Percentiles rank a stretch among this genome's conserved stretches.
phyloP scores from a whole-genome alignment of 176 grass and related monocot genomes.

The Avena insularis region DNA sequence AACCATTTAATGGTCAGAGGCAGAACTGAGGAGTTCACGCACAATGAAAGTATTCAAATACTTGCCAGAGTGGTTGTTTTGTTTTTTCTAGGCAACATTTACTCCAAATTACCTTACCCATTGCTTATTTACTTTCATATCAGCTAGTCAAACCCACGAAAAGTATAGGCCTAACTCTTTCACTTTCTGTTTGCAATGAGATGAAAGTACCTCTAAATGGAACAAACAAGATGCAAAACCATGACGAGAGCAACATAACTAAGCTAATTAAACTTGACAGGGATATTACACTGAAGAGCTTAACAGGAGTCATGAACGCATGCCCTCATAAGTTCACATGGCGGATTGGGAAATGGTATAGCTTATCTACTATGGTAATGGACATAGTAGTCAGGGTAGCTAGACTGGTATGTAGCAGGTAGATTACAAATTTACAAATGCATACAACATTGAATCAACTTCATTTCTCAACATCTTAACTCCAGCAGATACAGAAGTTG shows the following conservation, averaged over 20 bases:
- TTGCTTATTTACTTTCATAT: not conserved
- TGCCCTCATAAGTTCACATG: constrained; percentile 1
- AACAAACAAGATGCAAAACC: not conserved
- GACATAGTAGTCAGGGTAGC: not conserved
- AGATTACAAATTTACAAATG: not conserved
- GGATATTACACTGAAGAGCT: not conserved
- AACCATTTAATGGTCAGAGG: not conserved
- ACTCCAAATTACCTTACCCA: not conserved
- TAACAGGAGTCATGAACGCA: not conserved
- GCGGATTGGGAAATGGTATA: constrained; percentile 14
- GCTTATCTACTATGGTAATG: constrained; percentile 23
- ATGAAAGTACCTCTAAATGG: not conserved
- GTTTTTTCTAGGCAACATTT: not conserved
- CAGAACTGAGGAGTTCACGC: not conserved
- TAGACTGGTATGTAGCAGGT: constrained; percentile 6
- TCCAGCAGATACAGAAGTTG: not conserved
- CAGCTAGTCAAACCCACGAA: not conserved
- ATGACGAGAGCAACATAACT: constrained; percentile 7
- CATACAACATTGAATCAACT: not conserved
- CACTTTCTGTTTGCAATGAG: constrained; percentile 10
- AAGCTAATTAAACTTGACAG: constrained; percentile 13
- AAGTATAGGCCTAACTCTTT: not conserved
- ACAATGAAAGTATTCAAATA: constrained; percentile 12
- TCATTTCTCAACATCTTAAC: constrained; percentile 3
- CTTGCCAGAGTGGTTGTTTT: constrained; percentile 1